These are phyloP conservation scores for Geotrichum aggregatum DNA, from an alignment of 1,139 yeast species.

Conservation along the genomic window DNA sequence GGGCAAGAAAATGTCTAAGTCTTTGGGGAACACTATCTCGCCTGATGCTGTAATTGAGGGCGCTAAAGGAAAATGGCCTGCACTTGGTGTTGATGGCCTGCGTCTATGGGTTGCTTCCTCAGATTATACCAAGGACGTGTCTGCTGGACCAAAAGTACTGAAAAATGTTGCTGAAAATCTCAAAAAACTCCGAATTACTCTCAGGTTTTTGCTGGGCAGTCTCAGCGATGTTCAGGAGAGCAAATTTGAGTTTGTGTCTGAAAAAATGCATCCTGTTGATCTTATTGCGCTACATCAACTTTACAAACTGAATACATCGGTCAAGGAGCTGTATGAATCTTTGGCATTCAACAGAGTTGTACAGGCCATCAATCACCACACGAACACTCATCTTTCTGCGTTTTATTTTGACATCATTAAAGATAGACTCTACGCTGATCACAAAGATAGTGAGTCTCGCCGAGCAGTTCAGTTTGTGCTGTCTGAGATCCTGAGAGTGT, in stretches of 20 bases:
- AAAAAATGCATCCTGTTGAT: slow-evolving; percentile 47
- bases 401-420: slow-evolving; percentile 82
- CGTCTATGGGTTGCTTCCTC: slow-evolving; percentile 89
- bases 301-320: slow-evolving; percentile 45
- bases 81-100: slow-evolving; percentile 88
- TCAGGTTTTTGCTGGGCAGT: slow-evolving; percentile 68
- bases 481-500: slow-evolving; percentile 54
- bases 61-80: slow-evolving; percentile 53
- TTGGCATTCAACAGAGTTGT: slow-evolving; percentile 65
- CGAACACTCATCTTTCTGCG: slow-evolving; percentile 73
- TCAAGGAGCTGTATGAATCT: slow-evolving; percentile 47
- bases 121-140: slow-evolving; percentile 77
- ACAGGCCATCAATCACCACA: slow-evolving; percentile 62
- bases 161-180: slow-evolving; percentile 73
- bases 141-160: slow-evolving; percentile 67
- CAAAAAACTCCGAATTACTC: slow-evolving; percentile 78
- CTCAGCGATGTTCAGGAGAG: slow-evolving; percentile 28
- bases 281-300: slow-evolving; percentile 57
- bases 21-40: slow-evolving; percentile 73
- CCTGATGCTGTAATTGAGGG: slow-evolving; percentile 72
- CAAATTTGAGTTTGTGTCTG: slow-evolving; percentile 3
- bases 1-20: slow-evolving; percentile 90
- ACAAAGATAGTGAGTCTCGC: slow-evolving; percentile 47
- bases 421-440: slow-evolving; percentile 68
- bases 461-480: slow-evolving; percentile 70